Conservation (phyloP, 208 protist genomes). For the Angomonas deanei region DNA sequence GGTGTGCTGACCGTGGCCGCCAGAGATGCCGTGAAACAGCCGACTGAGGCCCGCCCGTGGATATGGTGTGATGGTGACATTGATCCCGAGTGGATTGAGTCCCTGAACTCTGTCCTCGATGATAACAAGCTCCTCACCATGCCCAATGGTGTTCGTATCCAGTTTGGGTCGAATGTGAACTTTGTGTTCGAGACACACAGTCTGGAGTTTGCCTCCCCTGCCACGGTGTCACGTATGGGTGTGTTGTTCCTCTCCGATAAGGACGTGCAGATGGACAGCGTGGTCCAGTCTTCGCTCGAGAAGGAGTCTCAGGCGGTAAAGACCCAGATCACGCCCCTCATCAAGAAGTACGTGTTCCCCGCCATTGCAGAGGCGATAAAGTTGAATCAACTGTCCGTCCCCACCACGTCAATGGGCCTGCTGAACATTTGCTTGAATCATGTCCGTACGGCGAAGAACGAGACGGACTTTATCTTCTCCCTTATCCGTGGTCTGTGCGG, state of each 20-base stretch:
- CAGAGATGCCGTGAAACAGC: conserved; percentile 74
- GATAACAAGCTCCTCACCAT: conserved; percentile 98
- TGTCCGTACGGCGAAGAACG: conserved; percentile 42
- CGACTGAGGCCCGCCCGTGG: conserved; percentile 76
- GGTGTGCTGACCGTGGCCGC: conserved; percentile 97
- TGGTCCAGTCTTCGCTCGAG: conserved; percentile 79
- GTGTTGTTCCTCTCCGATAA: conserved; percentile 95
- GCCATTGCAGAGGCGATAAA: conserved; percentile 63
- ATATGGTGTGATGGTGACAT: conserved; percentile 97
- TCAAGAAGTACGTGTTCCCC: conserved; percentile 80
- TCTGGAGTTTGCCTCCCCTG: conserved; percentile 97
- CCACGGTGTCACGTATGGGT: conserved; percentile 97
- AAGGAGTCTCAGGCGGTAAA: conserved; percentile 29
- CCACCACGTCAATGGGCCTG: conserved; percentile 89
- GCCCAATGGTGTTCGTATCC: conserved; percentile 96
- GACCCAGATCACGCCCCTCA: conserved; percentile 48
- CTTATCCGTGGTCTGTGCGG: conserved; percentile 60
- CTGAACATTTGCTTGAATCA: conserved; percentile 81
- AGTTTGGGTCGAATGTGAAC: conserved; percentile 94
- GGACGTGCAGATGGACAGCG: conserved; percentile 83
- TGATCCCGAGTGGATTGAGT: conserved; percentile 98
- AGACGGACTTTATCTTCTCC: conserved; percentile 69
- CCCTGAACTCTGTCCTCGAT: conserved; percentile 98
- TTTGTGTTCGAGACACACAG: conserved; percentile 97
- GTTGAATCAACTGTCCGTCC: conserved; percentile 68